A percentile compares a stretch with the other conserved stretches of the same genome.
phyloP scores from a whole-genome alignment of 164 flowering plant species.

The Brasenia schreberi region DNA sequence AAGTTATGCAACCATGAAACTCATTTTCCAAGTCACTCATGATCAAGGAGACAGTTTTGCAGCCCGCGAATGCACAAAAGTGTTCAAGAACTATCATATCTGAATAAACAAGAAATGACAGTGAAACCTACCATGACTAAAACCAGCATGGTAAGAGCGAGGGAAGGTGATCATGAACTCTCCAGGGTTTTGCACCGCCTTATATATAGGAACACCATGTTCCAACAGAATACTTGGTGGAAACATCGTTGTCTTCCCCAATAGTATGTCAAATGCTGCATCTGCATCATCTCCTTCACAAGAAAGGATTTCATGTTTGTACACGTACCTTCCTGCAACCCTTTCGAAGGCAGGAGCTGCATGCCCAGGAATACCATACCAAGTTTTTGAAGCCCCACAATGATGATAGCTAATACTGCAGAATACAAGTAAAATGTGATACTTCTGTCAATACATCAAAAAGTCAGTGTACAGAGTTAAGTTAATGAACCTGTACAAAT shows the following conservation, averaged over 20 bases:
- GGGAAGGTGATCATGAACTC: conserved; percentile 92
- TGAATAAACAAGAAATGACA: background rate
- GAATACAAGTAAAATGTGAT: background rate
- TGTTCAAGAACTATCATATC: background rate
- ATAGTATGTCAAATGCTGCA: conserved; percentile 86
- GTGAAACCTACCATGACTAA: conserved; percentile 79
- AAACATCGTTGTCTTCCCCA: conserved; percentile 95
- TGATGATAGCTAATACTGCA: conserved; percentile 94
- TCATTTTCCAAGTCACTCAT: too few relatives aligned
- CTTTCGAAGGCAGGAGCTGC: conserved; percentile 84
- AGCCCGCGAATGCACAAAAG: too few relatives aligned
- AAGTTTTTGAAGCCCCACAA: conserved; percentile 96
- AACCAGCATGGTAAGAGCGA: conserved; percentile 96
- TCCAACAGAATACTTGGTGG: conserved; percentile 78
- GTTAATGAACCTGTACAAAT: conserved; percentile 64
- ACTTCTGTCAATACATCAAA: background rate
- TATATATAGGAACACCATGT: conserved; percentile 74
- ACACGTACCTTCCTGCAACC: conserved; percentile 79
- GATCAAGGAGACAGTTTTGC: too few relatives aligned
- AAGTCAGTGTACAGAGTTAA: background rate
- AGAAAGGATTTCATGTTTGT: conserved; percentile 53
- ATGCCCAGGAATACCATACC: conserved; percentile 97
- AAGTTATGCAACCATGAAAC: too few relatives aligned
- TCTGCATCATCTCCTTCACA: conserved; percentile 46
- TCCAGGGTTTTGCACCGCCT: conserved; percentile 93